A percentile compares a stretch with the other conserved stretches of the same genome.
phyloP scores from a whole-genome alignment of 306 rosid genomes.

The Malus asiatica region DNA sequence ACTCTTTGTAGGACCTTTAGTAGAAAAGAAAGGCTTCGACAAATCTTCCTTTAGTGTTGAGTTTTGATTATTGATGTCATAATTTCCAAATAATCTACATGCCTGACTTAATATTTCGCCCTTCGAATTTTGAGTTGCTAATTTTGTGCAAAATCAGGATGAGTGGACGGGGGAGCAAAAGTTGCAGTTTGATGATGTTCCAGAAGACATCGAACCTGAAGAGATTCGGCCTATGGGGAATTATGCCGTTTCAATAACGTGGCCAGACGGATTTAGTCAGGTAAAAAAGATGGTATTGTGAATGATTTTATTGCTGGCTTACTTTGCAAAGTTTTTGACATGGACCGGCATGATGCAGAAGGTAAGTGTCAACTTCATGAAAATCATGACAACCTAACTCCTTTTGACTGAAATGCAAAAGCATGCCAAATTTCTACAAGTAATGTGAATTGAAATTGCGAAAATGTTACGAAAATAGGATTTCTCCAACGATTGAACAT shows the following conservation, averaged over 20 bases:
- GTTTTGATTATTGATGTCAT: neutral
- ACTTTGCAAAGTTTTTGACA: neutral
- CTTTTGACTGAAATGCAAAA: conserved; percentile 2
- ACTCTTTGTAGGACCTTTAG: neutral
- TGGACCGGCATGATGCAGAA: neutral
- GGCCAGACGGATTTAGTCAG: conserved; percentile 97
- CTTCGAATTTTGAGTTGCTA: conserved; percentile 15
- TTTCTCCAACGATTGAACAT: neutral
- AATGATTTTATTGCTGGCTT: neutral
- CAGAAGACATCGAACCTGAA: conserved; percentile 83
- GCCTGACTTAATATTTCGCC: neutral
- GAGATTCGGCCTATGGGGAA: conserved; percentile 95
- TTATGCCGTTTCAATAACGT: conserved; percentile 83
- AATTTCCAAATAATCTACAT: neutral
- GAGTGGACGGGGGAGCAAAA: conserved; percentile 97
- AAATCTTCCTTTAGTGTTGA: neutral
- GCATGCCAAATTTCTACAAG: neutral
- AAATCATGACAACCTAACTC: neutral
- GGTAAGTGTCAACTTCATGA: neutral
- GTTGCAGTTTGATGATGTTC: conserved; percentile 70
- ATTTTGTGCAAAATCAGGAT: conserved; percentile 49
- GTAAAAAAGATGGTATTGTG: conserved; percentile 22
- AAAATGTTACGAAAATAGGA: neutral
- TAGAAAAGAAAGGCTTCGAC: conserved; percentile 23
- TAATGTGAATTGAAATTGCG: neutral